Evolutionary conservation across 768 basidiomycete species (phyloP).

Genomic region (Russula virescens): DNA sequence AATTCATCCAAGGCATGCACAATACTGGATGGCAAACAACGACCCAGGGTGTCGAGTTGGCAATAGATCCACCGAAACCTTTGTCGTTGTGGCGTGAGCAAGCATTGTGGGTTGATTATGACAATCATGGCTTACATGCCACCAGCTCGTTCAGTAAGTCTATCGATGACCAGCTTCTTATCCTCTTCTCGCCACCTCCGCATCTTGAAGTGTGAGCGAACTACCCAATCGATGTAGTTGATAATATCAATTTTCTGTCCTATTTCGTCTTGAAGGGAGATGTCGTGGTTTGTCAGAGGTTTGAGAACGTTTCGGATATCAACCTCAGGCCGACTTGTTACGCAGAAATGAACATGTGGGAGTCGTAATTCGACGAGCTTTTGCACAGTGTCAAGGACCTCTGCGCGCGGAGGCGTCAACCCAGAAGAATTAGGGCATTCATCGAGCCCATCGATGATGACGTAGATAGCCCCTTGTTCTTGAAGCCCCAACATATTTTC

Average conservation of each 20-base stretch:
- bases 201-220: background rate
- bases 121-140: background rate
- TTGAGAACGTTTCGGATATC: background rate
- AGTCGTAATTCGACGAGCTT: background rate
- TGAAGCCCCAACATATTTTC: background rate
- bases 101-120: too few relatives aligned
- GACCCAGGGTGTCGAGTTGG: background rate
- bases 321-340: background rate
- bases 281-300: background rate
- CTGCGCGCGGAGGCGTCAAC: background rate
- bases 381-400: background rate
- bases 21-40: background rate
- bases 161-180: too few relatives aligned
- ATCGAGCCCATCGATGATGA: too few relatives aligned
- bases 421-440: too few relatives aligned
- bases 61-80: background rate
- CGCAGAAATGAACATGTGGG: background rate
- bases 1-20: background rate
- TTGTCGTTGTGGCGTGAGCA: background rate
- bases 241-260: background rate
- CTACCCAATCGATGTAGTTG: background rate
- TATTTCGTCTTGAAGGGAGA: background rate
- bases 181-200: too few relatives aligned
- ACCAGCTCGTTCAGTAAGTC: background rate
- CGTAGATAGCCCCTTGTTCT: background rate